These are phyloP conservation scores for Phytopythium helicoides DNA, from an alignment of 352 stramenopile species.

Conservation along the genomic window DNA sequence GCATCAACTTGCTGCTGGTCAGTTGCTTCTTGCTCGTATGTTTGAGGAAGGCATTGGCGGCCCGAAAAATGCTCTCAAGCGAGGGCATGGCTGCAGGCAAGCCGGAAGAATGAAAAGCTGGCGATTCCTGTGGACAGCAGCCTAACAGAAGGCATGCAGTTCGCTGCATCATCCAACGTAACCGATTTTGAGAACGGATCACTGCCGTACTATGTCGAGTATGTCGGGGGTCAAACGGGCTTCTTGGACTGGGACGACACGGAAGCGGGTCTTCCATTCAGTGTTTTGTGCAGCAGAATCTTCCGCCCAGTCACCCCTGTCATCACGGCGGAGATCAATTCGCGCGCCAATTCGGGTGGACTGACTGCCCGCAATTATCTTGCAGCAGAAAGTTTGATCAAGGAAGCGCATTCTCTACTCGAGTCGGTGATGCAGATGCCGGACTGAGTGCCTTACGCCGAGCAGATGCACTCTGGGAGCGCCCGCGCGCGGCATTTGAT, in stretches of 20 bases:
- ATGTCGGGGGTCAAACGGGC: background rate
- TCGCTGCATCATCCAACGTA: background rate
- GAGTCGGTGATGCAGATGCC: constrained; percentile 15
- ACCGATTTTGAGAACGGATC: background rate
- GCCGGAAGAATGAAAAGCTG: background rate
- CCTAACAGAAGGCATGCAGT: background rate
- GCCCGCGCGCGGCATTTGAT: constrained; percentile 10
- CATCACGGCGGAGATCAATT: constrained; percentile 22
- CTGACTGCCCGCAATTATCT: constrained; percentile 29
- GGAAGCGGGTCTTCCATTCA: background rate
- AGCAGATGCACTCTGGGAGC: constrained; percentile 29
- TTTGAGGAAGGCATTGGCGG: constrained; percentile 24
- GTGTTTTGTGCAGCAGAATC: background rate
- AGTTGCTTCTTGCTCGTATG: constrained; percentile 23
- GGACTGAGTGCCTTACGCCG: constrained; percentile 18
- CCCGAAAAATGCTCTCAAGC: constrained; percentile 1
- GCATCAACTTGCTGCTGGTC: constrained; percentile 24
- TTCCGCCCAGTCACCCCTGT: constrained; percentile 21
- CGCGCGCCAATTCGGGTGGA: constrained; percentile 15
- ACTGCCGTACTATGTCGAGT: background rate
- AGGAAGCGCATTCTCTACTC: constrained; percentile 9
- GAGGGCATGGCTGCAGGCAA: background rate
- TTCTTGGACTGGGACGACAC: background rate
- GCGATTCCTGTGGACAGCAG: background rate
- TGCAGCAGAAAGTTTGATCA: constrained; percentile 14